Conservation (phyloP, 345 rosid species). For the Sonneratia alba region DNA sequence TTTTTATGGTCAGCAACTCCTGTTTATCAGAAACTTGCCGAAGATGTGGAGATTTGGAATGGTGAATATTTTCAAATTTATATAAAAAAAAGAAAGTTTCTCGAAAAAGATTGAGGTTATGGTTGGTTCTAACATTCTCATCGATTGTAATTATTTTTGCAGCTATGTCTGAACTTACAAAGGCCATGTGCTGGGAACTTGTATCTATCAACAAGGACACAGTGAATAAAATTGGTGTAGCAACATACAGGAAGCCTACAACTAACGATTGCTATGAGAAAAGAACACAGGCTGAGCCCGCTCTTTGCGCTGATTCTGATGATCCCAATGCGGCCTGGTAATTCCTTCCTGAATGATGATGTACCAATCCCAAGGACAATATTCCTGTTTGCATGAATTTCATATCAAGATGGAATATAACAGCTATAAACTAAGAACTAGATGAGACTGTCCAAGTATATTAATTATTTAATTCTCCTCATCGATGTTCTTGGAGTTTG, state of each 20-base stretch:
- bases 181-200: constrained; percentile 88
- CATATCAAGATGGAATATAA: not conserved
- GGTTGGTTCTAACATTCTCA: constrained; percentile 14
- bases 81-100: not conserved
- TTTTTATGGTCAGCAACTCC: constrained; percentile 99
- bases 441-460: too few species aligned
- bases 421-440: too few species aligned
- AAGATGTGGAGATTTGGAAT: constrained; percentile 84
- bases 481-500: too few species aligned
- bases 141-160: constrained; percentile 16
- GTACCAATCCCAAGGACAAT: not conserved
- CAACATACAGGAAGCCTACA: constrained; percentile 68
- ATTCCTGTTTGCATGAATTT: not conserved
- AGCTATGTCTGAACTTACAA: constrained; percentile 75
- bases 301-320: constrained; percentile 62
- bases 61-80: constrained; percentile 31
- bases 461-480: too few species aligned
- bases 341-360: not conserved
- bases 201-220: constrained; percentile 62
- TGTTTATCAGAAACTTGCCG: constrained; percentile 68
- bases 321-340: constrained; percentile 96
- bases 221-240: constrained; percentile 65
- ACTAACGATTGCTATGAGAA: constrained; percentile 71
- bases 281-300: constrained; percentile 64
- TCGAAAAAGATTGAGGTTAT: constrained; percentile 1